A percentile compares a stretch with the other conserved stretches of the same genome.
Conservation (phyloP, 139 green algal species). For the Chlamydomonas applanata region DNA sequence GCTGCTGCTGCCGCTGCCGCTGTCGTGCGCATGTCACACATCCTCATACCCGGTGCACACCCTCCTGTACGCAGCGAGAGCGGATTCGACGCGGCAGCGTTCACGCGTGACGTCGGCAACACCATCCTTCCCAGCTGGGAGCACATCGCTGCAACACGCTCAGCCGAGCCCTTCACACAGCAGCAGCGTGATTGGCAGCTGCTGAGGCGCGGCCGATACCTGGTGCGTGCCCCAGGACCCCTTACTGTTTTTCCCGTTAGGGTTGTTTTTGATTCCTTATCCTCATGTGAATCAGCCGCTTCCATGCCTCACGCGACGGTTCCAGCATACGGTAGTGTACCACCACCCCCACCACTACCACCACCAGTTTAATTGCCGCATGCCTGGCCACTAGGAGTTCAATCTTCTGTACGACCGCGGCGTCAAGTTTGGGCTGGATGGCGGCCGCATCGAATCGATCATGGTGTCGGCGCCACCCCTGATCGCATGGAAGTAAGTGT, state of each 20-base stretch:
- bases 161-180: conserved; percentile 52
- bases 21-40: too few relatives aligned
- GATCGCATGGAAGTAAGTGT: conserved; percentile 68
- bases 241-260: too few relatives aligned
- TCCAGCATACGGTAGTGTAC: too few relatives aligned
- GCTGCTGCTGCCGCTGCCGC: too few relatives aligned
- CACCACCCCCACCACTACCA: too few relatives aligned
- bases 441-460: conserved; percentile 88
- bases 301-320: too few relatives aligned
- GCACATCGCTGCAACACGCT: conserved; percentile 58
- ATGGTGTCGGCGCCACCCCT: conserved; percentile 94
- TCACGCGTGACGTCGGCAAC: conserved; percentile 51
- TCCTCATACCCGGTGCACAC: too few relatives aligned
- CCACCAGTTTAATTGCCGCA: too few relatives aligned
- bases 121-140: conserved; percentile 75
- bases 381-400: too few relatives aligned
- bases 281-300: too few relatives aligned
- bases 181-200: conserved; percentile 90
- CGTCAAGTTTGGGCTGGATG: conserved; percentile 86
- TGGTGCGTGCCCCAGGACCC: conserved; percentile 28
- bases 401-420: conserved; percentile 97
- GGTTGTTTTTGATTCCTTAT: too few relatives aligned
- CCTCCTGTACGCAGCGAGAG: conserved; percentile 2
- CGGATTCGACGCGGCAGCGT: conserved; percentile 23
- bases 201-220: conserved; percentile 80